Evolutionary conservation across 306 rosid species (phyloP).

Genomic region (Pachyrhizus erosus): DNA sequence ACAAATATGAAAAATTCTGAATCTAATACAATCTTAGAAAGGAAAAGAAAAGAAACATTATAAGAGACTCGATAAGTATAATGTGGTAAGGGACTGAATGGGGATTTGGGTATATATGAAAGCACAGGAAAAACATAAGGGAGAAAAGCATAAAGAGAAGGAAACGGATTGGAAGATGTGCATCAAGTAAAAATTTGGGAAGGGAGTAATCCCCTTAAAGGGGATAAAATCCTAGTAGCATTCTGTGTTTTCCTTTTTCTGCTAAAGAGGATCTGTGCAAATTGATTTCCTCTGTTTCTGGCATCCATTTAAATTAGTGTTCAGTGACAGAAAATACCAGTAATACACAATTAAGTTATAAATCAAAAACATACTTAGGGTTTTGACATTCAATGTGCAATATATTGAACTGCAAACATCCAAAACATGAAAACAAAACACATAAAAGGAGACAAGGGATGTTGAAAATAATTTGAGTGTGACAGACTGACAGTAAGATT

Average conservation of each 20-base stretch:
- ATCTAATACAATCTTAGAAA: slow-evolving; percentile 21
- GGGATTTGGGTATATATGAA: slow-evolving; percentile 4
- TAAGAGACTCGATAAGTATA: background rate
- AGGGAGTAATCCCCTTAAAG: background rate
- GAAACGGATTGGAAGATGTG: background rate
- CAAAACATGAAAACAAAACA: slow-evolving; percentile 11
- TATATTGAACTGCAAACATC: background rate
- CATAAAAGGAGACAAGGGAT: background rate
- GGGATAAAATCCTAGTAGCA: background rate
- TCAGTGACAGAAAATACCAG: background rate
- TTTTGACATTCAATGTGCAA: background rate
- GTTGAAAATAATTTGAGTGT: background rate
- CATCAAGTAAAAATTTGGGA: background rate
- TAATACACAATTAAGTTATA: background rate
- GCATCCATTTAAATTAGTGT: background rate
- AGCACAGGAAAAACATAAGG: slow-evolving; percentile 3
- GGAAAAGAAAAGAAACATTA: background rate
- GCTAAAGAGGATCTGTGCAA: background rate
- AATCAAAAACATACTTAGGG: background rate
- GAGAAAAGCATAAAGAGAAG: slow-evolving; percentile 9
- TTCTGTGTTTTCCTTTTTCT: background rate
- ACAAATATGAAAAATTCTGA: slow-evolving; percentile 11
- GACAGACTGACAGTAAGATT: background rate
- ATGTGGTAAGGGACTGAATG: background rate
- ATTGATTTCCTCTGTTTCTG: background rate